A percentile compares a stretch with the other conserved stretches of the same genome.
Evolutionary conservation across 345 rosid genomes (phyloP).

Genomic region (Nephelium lappaceum): DNA sequence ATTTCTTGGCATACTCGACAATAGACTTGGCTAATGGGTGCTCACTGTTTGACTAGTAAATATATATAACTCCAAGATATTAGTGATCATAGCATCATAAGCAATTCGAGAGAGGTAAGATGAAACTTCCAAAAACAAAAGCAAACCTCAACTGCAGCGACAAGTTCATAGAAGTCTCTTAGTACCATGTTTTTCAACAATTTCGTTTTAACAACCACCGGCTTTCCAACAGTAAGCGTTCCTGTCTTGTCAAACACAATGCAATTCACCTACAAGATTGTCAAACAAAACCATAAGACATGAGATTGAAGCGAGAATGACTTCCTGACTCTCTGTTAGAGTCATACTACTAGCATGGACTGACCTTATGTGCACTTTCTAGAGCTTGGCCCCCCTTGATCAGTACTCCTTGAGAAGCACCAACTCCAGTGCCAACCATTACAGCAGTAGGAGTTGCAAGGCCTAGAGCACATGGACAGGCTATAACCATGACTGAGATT

Average conservation of each 20-base stretch:
- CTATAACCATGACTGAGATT: conserved; percentile 98
- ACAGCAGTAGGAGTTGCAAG: conserved; percentile 98
- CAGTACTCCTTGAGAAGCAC: conserved; percentile 93
- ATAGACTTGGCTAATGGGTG: conserved; percentile 92
- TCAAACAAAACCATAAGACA: not conserved
- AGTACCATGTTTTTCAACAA: conserved; percentile 74
- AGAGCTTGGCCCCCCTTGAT: conserved; percentile 97
- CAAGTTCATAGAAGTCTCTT: conserved; percentile 71
- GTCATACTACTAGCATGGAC: not conserved
- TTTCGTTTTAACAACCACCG: conserved; percentile 74
- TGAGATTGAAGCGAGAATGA: not conserved
- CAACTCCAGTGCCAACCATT: conserved; percentile 98
- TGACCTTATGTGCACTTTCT: conserved; percentile 85
- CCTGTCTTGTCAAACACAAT: conserved; percentile 98
- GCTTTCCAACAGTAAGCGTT: conserved; percentile 91
- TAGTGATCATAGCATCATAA: not conserved
- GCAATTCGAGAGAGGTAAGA: not conserved
- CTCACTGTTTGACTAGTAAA: conserved; percentile 72
- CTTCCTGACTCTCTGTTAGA: not conserved
- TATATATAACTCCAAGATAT: not conserved
- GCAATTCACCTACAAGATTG: conserved; percentile 66
- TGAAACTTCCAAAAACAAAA: not conserved
- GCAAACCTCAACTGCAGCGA: conserved; percentile 87
- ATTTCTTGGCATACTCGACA: conserved; percentile 78
- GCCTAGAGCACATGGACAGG: conserved; percentile 98